phyloP scores from a whole-genome alignment of 352 stramenopile genomes.

The Globisporangium ultimum region DNA sequence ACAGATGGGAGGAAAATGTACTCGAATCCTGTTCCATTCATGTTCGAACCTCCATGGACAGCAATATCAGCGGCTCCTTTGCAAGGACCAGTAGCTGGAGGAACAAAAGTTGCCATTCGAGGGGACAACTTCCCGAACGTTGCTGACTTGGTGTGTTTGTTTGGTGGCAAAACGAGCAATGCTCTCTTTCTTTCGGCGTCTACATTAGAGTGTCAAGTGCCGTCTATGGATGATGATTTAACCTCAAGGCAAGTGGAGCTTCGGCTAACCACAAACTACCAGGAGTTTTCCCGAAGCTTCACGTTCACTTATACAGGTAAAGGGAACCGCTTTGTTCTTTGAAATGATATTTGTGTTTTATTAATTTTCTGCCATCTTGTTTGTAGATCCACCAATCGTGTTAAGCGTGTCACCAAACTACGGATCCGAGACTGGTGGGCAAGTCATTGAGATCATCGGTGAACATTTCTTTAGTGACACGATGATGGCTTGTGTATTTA shows the following conservation, averaged over 20 bases:
- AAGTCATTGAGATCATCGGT: constrained; percentile 25
- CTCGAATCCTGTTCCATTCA: constrained; percentile 55
- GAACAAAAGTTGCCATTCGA: constrained; percentile 30
- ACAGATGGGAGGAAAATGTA: constrained; percentile 49
- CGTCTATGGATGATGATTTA: constrained; percentile 1
- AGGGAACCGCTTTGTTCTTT: neutral
- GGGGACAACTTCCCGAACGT: constrained; percentile 29
- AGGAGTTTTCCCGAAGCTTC: constrained; percentile 43
- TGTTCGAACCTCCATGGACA: constrained; percentile 42
- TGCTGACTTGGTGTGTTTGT: constrained; percentile 28
- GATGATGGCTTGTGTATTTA: constrained; percentile 37
- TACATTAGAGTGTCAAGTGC: constrained; percentile 22
- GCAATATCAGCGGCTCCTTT: constrained; percentile 21
- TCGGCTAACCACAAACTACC: constrained; percentile 46
- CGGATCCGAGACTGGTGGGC: constrained; percentile 18
- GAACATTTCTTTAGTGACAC: constrained; percentile 29
- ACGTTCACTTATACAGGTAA: constrained; percentile 52
- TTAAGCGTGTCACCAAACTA: constrained; percentile 21
- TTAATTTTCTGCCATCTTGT: neutral
- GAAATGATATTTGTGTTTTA: neutral
- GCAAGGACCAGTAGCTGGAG: constrained; percentile 28
- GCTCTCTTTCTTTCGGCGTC: constrained; percentile 25
- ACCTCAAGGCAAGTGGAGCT: constrained; percentile 21
- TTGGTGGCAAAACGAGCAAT: constrained; percentile 19
- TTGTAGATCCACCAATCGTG: constrained; percentile 39